phyloP scores from a whole-genome alignment of 1,284 basidiomycete genomes.

The Rhodofomes roseus region DNA sequence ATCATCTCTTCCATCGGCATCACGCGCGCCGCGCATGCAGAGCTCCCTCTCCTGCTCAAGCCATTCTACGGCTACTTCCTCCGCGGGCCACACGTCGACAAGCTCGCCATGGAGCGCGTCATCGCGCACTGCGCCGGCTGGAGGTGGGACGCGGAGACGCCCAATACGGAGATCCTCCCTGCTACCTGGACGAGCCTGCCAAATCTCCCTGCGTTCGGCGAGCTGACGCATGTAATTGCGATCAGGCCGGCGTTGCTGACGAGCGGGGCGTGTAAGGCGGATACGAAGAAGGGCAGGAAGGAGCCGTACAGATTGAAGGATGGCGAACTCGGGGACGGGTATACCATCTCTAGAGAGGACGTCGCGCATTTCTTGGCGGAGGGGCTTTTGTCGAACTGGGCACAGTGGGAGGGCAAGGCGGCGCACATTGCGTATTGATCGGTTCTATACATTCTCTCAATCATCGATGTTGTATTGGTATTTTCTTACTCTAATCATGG shows the following conservation, averaged over 20 bases:
- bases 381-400: constrained; percentile 44
- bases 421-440: constrained; percentile 34
- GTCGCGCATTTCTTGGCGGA: constrained; percentile 64
- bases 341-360: constrained; percentile 59
- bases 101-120: constrained; percentile 49
- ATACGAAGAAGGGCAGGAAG: constrained; percentile 27
- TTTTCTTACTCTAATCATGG: too few species aligned
- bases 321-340: constrained; percentile 35
- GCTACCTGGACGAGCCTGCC: constrained; percentile 35
- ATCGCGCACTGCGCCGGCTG: constrained; percentile 43
- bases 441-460: background rate
- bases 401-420: constrained; percentile 45
- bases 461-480: too few species aligned
- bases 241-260: constrained; percentile 55
- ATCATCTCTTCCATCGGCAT: constrained; percentile 50
- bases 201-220: constrained; percentile 38
- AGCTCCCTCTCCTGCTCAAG: constrained; percentile 46
- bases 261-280: constrained; percentile 51
- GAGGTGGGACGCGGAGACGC: constrained; percentile 41
- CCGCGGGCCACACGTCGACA: constrained; percentile 48
- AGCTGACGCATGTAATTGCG: constrained; percentile 42
- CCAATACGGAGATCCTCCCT: constrained; percentile 35
- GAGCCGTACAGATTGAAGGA: constrained; percentile 36
- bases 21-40: constrained; percentile 37
- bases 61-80: constrained; percentile 44